Evolutionary conservation across 495 filamentous ascomycete species (phyloP).

Genomic region (Lepidopterella palustris): DNA sequence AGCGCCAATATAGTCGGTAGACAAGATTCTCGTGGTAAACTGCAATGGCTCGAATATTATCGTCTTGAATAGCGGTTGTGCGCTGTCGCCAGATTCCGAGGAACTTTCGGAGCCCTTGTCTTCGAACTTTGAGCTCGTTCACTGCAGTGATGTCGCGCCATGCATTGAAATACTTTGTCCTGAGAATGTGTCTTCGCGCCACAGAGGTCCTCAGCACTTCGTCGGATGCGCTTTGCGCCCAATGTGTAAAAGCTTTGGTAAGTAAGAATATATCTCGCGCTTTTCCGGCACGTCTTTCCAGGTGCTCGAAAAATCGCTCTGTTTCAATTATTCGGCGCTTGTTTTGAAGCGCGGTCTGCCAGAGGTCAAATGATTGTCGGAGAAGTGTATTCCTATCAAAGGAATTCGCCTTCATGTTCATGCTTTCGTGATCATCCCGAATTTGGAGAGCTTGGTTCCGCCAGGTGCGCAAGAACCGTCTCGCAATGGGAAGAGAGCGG

Average conservation of each 20-base stretch:
- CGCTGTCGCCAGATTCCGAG: conserved; percentile 51
- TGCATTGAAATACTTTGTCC: conserved; percentile 66
- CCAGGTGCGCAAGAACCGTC: conserved; percentile 13
- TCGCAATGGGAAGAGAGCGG: background rate
- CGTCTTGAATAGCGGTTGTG: conserved; percentile 31
- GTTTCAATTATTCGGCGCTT: conserved; percentile 47
- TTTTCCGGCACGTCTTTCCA: conserved; percentile 54
- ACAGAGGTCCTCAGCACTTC: conserved; percentile 51
- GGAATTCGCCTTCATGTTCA: conserved; percentile 45
- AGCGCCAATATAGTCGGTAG: conserved; percentile 46
- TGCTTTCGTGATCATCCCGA: conserved; percentile 41
- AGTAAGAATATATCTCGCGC: conserved; percentile 61
- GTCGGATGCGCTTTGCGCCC: conserved; percentile 58
- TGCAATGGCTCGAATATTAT: conserved; percentile 40
- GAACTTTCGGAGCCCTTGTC: conserved; percentile 53
- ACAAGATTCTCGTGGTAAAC: conserved; percentile 42
- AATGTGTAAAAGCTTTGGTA: conserved; percentile 67
- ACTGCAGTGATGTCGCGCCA: conserved; percentile 70
- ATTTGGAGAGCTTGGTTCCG: conserved; percentile 37
- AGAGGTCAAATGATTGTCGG: conserved; percentile 51
- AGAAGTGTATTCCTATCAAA: conserved; percentile 50
- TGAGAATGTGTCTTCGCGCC: conserved; percentile 61
- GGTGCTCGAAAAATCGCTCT: conserved; percentile 54
- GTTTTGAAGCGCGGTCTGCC: conserved; percentile 46
- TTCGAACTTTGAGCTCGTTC: conserved; percentile 60